Percentiles rank a stretch among this genome's conserved stretches.
phyloP scores from a whole-genome alignment of 148 eudicot species.

The Rhododendron ovatum region DNA sequence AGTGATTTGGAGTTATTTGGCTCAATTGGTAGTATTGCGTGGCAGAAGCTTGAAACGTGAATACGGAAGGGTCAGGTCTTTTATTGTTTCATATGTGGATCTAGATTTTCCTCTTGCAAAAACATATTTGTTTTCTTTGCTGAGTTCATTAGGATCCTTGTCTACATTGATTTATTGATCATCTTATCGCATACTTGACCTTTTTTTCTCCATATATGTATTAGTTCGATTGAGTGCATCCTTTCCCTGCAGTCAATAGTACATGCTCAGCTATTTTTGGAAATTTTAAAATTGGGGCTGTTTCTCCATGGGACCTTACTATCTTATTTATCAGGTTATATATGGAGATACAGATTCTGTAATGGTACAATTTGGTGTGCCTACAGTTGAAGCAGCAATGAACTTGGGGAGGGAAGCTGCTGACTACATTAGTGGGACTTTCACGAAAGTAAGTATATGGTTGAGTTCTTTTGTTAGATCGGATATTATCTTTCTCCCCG shows the following conservation, averaged over 20 bases:
- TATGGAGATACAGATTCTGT: conserved; percentile 99
- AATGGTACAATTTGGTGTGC: conserved; percentile 94
- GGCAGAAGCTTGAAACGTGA: background rate
- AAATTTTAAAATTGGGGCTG: background rate
- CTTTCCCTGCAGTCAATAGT: background rate
- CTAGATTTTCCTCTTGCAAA: background rate
- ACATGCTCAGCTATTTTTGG: background rate
- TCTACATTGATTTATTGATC: background rate
- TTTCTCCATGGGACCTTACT: conserved; percentile 8
- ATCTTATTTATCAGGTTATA: conserved; percentile 55
- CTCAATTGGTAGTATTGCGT: background rate
- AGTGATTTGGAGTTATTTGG: background rate
- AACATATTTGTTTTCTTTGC: background rate
- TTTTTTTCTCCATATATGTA: background rate
- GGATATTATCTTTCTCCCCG: background rate
- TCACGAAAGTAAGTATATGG: conserved; percentile 49
- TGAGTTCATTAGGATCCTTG: background rate
- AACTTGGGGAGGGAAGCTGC: conserved; percentile 94
- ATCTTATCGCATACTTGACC: background rate
- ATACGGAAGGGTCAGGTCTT: background rate
- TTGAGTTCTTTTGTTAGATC: background rate
- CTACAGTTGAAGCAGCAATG: conserved; percentile 87
- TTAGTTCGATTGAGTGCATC: background rate
- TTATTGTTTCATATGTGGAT: background rate
- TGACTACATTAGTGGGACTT: conserved; percentile 83